Evolutionary conservation across 129 eudicot genomes (phyloP), one percentile per base, ranked within the genome.

Genomic region (Saposhnikovia divaricata): DNA sequence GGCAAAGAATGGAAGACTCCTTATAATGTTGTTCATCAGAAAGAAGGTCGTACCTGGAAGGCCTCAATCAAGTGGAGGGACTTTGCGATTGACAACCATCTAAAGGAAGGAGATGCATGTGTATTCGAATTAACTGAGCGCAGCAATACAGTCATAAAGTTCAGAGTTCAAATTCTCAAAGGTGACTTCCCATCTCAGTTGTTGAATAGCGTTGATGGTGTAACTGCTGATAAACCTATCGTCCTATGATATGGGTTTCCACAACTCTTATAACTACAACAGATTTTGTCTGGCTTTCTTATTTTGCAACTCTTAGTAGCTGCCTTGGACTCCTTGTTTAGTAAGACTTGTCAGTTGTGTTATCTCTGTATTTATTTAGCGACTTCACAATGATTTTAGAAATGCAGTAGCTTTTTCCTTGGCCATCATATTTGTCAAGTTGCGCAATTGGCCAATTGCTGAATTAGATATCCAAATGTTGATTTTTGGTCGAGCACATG

Each of bases 21-120:
- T 18, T 84, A 76, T 78, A 61, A 19, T 3, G 42, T 15, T 15
- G 42, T 15, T 15, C 43, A 3, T 15, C 42, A 0, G 43, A 31
- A 16, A 34, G 72, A 66, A 68, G 34, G 69, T 27, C 13, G 66
- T 59, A 23, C 27, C 28, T 57, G 25, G 9, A 66, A 42, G 73
- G 13, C 73, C 42, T 8, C 21, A 31, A 66, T 68, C 23, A 68
- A 31, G 12, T 85, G 85, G 85, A 82, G 61, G 46, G 45, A 34
- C 2, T 85, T 85, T 75, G 88, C 59, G 3, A 19, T 5, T 5
- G 85, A 81, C 14, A 82, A 85, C 47, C 14, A 75, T 69, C 73
- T 85, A 27, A 79, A 79, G 77, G 38, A 5, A 4, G 88, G 85
- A 70, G 85, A 85, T 75, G 88, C 84, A 74, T 76, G 81, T 69